Evolutionary conservation across 2,329 filamentous ascomycete species (phyloP).

Genomic region (Mollisia scopiformis): DNA sequence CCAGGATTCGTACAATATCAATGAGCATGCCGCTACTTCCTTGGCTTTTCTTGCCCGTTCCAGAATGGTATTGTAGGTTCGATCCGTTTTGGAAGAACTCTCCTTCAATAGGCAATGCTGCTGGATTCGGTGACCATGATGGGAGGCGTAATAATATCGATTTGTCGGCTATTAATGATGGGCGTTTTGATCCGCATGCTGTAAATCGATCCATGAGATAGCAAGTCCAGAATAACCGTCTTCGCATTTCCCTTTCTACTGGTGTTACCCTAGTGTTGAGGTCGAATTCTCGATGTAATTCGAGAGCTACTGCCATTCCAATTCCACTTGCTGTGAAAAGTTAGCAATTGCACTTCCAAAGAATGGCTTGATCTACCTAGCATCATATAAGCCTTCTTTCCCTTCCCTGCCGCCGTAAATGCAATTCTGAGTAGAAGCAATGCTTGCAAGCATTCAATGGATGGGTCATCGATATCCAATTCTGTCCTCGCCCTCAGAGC

Average conservation of each 20-base stretch:
- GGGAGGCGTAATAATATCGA: conserved; percentile 76
- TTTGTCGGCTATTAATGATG: conserved; percentile 78
- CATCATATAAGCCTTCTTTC: conserved; percentile 87
- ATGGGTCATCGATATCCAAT: conserved; percentile 80
- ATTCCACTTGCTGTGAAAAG: conserved; percentile 65
- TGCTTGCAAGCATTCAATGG: conserved; percentile 76
- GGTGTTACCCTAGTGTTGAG: conserved; percentile 62
- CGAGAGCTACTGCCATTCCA: conserved; percentile 82
- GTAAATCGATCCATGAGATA: conserved; percentile 86
- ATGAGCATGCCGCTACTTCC: conserved; percentile 81
- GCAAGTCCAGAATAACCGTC: conserved; percentile 87
- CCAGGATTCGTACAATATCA: conserved; percentile 81
- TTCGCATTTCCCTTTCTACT: conserved; percentile 73
- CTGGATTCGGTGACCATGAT: conserved; percentile 68
- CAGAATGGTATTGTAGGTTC: conserved; percentile 74
- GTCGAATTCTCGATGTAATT: conserved; percentile 78
- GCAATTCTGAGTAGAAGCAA: conserved; percentile 75
- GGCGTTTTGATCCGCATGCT: conserved; percentile 79
- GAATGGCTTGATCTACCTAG: conserved; percentile 59
- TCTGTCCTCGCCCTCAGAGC: conserved; percentile 69
- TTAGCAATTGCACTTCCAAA: conserved; percentile 38
- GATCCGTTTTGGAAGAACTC: conserved; percentile 80
- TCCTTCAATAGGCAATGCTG: conserved; percentile 68
- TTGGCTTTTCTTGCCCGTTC: conserved; percentile 70
- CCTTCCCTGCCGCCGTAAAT: conserved; percentile 76